A percentile compares a stretch with the other conserved stretches of the same genome.
Evolutionary conservation across 2,329 filamentous ascomycete genomes (phyloP).

Genomic region (Tolypocladium ophioglossoides): DNA sequence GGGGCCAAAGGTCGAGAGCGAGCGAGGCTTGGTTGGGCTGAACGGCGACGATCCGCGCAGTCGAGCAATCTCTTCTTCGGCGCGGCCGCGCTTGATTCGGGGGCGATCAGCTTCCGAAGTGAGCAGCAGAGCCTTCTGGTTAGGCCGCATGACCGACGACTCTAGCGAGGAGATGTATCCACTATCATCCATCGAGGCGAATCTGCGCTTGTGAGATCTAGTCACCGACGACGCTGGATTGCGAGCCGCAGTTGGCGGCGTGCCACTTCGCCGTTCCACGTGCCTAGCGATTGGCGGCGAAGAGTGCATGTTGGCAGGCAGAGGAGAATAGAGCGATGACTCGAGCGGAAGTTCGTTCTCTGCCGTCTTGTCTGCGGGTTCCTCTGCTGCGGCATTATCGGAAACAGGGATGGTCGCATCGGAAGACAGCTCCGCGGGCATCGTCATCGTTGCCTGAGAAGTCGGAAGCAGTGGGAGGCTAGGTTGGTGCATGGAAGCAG

Average conservation of each 20-base stretch:
- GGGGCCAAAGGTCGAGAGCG: constrained; percentile 39
- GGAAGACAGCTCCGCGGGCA: constrained; percentile 55
- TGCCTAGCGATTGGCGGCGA: constrained; percentile 72
- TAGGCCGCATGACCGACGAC: constrained; percentile 73
- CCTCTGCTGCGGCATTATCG: constrained; percentile 49
- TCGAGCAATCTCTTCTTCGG: constrained; percentile 90
- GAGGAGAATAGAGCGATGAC: constrained; percentile 57
- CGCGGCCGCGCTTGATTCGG: constrained; percentile 75
- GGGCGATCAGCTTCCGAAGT: constrained; percentile 75
- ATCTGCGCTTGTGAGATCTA: constrained; percentile 65
- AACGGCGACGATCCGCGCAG: constrained; percentile 88
- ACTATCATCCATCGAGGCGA: constrained; percentile 76
- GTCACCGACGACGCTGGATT: constrained; percentile 52
- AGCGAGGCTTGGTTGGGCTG: constrained; percentile 66
- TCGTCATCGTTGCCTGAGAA: constrained; percentile 24
- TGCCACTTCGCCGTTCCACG: constrained; percentile 52
- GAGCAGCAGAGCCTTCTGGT: constrained; percentile 51
- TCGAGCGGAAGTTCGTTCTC: constrained; percentile 30
- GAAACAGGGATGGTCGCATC: constrained; percentile 69
- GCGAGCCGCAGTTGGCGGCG: constrained; percentile 61
- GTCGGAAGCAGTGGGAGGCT: constrained; percentile 29
- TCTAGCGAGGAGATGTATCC: constrained; percentile 96
- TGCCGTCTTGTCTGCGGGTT: constrained; percentile 28
- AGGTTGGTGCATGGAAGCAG: constrained; percentile 23
- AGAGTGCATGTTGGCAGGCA: constrained; percentile 65